These are phyloP conservation scores for Lathyrus sativus DNA, from an alignment of 306 rosid genomes.

Conservation along the genomic window DNA sequence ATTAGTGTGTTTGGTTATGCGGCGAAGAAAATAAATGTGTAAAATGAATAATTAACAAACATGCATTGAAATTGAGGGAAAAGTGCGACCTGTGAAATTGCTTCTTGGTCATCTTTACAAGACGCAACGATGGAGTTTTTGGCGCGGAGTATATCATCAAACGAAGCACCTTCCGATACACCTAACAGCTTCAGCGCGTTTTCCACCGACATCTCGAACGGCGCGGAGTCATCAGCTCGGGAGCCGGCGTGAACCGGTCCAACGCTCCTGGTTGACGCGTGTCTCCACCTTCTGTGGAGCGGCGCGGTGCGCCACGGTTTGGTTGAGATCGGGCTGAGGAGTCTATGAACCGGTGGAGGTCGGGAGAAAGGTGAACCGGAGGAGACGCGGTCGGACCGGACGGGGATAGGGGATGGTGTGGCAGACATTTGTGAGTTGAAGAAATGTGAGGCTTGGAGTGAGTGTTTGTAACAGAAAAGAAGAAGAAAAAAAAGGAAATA, in stretches of 20 bases:
- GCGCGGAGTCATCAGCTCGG: slow-evolving; percentile 79
- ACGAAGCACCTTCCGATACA: slow-evolving; percentile 89
- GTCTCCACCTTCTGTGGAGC: slow-evolving; percentile 28
- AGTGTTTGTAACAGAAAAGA: too few relatives aligned
- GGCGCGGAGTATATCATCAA: slow-evolving; percentile 93
- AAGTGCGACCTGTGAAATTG: slow-evolving; percentile 64
- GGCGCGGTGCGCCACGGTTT: slow-evolving; percentile 45
- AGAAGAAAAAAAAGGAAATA: not conserved
- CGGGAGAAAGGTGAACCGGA: slow-evolving; percentile 54
- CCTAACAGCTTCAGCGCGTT: slow-evolving; percentile 87
- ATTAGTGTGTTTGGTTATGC: too few relatives aligned
- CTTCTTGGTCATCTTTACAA: slow-evolving; percentile 74
- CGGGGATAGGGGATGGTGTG: slow-evolving; percentile 59
- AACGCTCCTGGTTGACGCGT: slow-evolving; percentile 41
- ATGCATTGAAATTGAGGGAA: not conserved
- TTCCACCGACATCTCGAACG: slow-evolving; percentile 92
- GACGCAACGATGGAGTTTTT: slow-evolving; percentile 71
- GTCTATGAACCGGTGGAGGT: slow-evolving; percentile 48
- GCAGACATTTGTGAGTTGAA: slow-evolving; percentile 50
- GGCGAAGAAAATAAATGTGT: not conserved
- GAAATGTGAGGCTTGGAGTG: slow-evolving; percentile 39
- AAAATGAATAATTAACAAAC: not conserved
- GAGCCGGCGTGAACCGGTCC: slow-evolving; percentile 70
- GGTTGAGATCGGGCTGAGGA: slow-evolving; percentile 32
- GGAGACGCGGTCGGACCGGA: slow-evolving; percentile 74